A percentile compares a stretch with the other conserved stretches of the same genome.
Evolutionary conservation across 2,329 filamentous ascomycete species (phyloP).

Genomic region (Talaromyces albobiverticillius): DNA sequence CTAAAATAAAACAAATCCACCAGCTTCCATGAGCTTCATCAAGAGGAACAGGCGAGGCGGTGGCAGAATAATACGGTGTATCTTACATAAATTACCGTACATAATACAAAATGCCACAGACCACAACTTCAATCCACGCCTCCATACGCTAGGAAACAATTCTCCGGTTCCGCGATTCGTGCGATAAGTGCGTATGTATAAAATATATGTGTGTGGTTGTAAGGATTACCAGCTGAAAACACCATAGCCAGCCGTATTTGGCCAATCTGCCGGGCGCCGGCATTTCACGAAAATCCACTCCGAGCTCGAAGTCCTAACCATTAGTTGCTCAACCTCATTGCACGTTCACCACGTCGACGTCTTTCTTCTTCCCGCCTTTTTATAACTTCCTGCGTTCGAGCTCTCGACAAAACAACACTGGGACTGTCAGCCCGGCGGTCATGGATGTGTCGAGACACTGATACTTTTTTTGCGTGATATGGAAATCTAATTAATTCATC

Average conservation of each 20-base stretch:
- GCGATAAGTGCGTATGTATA: too few species aligned
- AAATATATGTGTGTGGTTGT: background rate
- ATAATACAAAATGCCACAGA: background rate
- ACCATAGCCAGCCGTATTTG: too few species aligned
- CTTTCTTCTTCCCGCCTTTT: background rate
- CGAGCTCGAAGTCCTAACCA: background rate
- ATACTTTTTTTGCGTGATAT: slow-evolving; percentile 26
- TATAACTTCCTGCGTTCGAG: background rate
- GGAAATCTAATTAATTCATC: slow-evolving; percentile 24
- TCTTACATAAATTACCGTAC: background rate
- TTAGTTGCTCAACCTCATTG: background rate
- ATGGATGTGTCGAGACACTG: slow-evolving; percentile 18
- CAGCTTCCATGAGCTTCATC: slow-evolving; percentile 12
- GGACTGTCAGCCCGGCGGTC: slow-evolving; percentile 10
- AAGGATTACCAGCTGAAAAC: background rate
- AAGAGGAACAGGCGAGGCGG: background rate
- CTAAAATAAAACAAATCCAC: slow-evolving; percentile 3
- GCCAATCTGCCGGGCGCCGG: slow-evolving; percentile 5
- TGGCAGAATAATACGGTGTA: slow-evolving; percentile 1
- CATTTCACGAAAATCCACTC: slow-evolving; percentile 6
- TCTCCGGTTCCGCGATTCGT: too few species aligned
- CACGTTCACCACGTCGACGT: background rate
- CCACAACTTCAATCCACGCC: background rate
- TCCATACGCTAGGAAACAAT: too few species aligned
- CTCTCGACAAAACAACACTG: background rate